Conservation (phyloP, 208 protist genomes). For the Leishmania lainsoni region DNA sequence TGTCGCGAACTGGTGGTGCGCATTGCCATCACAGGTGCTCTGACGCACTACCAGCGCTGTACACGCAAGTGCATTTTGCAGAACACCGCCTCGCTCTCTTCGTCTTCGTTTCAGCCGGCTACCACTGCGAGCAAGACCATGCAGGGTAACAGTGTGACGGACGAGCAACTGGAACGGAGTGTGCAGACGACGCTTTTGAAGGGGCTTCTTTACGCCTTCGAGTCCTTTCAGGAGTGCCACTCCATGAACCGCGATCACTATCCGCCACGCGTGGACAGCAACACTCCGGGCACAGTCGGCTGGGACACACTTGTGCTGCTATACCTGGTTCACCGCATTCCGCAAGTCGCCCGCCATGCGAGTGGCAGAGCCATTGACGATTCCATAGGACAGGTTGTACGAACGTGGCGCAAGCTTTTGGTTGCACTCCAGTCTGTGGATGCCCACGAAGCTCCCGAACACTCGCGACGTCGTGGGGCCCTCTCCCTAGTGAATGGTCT, state of each 20-base stretch:
- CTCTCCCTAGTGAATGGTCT: slow-evolving; percentile 83
- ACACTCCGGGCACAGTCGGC: slow-evolving; percentile 73
- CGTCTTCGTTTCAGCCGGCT: slow-evolving; percentile 2
- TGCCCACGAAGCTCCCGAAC: slow-evolving; percentile 53
- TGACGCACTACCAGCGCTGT: slow-evolving; percentile 45
- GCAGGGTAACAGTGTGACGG: slow-evolving; percentile 1
- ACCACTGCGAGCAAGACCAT: neutral
- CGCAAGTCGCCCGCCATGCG: slow-evolving; percentile 60
- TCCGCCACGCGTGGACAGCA: slow-evolving; percentile 42
- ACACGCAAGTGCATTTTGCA: slow-evolving; percentile 19
- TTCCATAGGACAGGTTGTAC: slow-evolving; percentile 65
- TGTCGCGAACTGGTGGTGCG: slow-evolving; percentile 55
- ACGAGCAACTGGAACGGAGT: slow-evolving; percentile 36
- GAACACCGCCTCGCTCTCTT: slow-evolving; percentile 1
- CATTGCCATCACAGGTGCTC: slow-evolving; percentile 57
- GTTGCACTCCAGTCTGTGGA: slow-evolving; percentile 76
- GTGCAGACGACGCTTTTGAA: slow-evolving; percentile 57
- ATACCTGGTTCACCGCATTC: slow-evolving; percentile 80
- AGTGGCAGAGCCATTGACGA: slow-evolving; percentile 69
- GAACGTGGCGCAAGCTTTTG: slow-evolving; percentile 81
- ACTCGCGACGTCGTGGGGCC: slow-evolving; percentile 81
- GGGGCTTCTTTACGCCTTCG: slow-evolving; percentile 77
- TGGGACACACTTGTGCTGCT: slow-evolving; percentile 88
- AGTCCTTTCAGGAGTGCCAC: slow-evolving; percentile 77
- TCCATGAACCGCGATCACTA: slow-evolving; percentile 77